A percentile compares a stretch with the other conserved stretches of the same genome.
These are phyloP conservation scores for Malus hybrid DNA, from an alignment of 331 rosid species.

Conservation along the genomic window DNA sequence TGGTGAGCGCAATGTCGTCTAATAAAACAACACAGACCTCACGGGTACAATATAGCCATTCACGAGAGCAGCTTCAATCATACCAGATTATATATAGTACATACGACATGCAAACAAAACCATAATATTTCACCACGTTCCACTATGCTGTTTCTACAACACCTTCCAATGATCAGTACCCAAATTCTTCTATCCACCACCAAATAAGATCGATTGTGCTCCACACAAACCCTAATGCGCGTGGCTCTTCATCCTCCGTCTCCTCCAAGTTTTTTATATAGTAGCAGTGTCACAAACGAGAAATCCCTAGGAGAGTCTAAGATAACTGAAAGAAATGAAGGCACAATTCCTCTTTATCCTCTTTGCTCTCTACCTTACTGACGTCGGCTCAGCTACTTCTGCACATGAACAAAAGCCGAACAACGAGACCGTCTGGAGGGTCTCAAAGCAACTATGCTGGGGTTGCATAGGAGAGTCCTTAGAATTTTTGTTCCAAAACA, in stretches of 20 bases:
- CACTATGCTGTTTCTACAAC: background rate
- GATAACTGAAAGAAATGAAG: slow-evolving; percentile 19
- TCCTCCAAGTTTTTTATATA: background rate
- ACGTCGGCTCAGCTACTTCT: slow-evolving; percentile 11
- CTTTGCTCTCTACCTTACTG: slow-evolving; percentile 17
- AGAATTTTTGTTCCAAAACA: slow-evolving; percentile 56
- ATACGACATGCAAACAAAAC: background rate
- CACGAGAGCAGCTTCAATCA: slow-evolving; percentile 19
- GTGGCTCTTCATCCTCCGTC: background rate
- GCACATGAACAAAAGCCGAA: slow-evolving; percentile 17
- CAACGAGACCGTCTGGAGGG: slow-evolving; percentile 49
- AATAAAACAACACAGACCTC: slow-evolving; percentile 11
- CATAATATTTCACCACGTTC: background rate
- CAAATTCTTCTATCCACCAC: no score
- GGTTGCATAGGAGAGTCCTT: slow-evolving; percentile 63
- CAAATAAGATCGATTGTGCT: background rate
- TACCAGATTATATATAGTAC: background rate
- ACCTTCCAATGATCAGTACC: no score
- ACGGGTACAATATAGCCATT: slow-evolving; percentile 15
- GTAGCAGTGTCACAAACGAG: background rate
- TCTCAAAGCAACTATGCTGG: slow-evolving; percentile 79
- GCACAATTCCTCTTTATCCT: slow-evolving; percentile 16
- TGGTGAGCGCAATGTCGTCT: slow-evolving; percentile 13
- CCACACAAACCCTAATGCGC: background rate
- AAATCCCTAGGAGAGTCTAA: background rate